Evolutionary conservation across 2,329 filamentous ascomycete genomes (phyloP).

Genomic region (Calonectria hongkongensis): DNA sequence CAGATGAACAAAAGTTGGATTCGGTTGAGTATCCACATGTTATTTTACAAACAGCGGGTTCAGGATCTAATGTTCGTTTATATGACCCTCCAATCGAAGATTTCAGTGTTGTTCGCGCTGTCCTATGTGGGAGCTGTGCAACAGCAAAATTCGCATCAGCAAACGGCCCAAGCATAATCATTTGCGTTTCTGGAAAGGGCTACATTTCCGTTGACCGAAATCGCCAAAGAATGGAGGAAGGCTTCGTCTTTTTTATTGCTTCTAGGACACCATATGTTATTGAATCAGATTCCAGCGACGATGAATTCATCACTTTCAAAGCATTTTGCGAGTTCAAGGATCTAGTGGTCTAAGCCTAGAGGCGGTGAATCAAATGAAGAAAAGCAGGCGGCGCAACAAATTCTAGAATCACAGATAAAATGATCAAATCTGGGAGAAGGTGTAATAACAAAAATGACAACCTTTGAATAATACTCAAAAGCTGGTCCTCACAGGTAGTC

Average conservation of each 20-base stretch:
- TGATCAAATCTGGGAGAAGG: too few species aligned
- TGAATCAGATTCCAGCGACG: conserved; percentile 79
- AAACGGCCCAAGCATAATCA: conserved; percentile 91
- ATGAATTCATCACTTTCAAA: conserved; percentile 91
- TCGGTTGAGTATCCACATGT: conserved; percentile 90
- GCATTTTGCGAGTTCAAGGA: conserved; percentile 91
- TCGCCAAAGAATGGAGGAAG: conserved; percentile 82
- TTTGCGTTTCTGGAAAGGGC: conserved; percentile 89
- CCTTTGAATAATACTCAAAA: neutral
- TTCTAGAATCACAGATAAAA: too few species aligned
- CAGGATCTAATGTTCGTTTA: conserved; percentile 81
- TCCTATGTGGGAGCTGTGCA: conserved; percentile 81
- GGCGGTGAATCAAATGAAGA: neutral
- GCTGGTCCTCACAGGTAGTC: neutral
- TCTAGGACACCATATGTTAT: conserved; percentile 89
- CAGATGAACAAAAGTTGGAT: conserved; percentile 94
- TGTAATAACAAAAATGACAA: neutral
- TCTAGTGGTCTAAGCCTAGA: too few species aligned
- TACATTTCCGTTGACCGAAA: conserved; percentile 90
- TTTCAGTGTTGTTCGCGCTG: conserved; percentile 90
- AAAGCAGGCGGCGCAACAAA: too few species aligned
- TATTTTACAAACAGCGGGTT: conserved; percentile 89
- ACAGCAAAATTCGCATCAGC: conserved; percentile 93
- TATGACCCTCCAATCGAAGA: conserved; percentile 99
- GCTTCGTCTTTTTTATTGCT: conserved; percentile 89